Base-by-base conservation (phyloP, 768 basidiomycete genomes). In the Clitopilus passeckerianus region DNA sequence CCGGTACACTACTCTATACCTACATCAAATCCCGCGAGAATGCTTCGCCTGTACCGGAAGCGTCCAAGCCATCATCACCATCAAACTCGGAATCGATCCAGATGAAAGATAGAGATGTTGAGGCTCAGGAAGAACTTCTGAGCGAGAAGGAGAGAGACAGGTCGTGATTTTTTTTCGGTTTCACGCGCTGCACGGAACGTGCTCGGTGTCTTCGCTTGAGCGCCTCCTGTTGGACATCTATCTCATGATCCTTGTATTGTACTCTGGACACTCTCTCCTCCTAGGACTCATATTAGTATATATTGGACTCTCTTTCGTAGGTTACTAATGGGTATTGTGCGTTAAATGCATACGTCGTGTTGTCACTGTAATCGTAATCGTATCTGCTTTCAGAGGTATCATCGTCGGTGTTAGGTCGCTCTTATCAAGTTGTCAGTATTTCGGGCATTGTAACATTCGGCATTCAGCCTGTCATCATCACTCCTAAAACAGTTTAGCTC, bases 1-100 rank as follows among this genome's bases (percentile, higher is more conserved):
- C 70, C 41, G 88, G 87, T n/a, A 90, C 87, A 1, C 67, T 86
- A 23, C 80, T 81, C 66, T 89, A 90, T 70, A 87, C 86, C 2
- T 87, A 82, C 77, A 70, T 81, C 62, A 86, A 87, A 66, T 77
- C 85, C 61, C 59, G 70, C 46, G 85, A 86, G 63, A 64, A 72
- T 73, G 23, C 72, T 71, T 54, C 57, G 60, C 18, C 63, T 67
- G 23, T 54, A 22, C 56, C 65, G 20, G 15, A 57, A 9, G 52
- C 62, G 20, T 58, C 50, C 43, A 57, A 35, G 16, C 23, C 22
- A 35, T 14, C 23, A 35, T 24, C 53, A 33, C 4, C 53, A 30
- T 30, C 27, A 30, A 30, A 7, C 7, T 30, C 27, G 16, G 12
- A 62, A 10, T 35, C 53, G 1, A 50, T 50, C 16, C 46, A 50